These are phyloP conservation scores for Collybia sordida DNA, from an alignment of 768 basidiomycete genomes.

Conservation along the genomic window DNA sequence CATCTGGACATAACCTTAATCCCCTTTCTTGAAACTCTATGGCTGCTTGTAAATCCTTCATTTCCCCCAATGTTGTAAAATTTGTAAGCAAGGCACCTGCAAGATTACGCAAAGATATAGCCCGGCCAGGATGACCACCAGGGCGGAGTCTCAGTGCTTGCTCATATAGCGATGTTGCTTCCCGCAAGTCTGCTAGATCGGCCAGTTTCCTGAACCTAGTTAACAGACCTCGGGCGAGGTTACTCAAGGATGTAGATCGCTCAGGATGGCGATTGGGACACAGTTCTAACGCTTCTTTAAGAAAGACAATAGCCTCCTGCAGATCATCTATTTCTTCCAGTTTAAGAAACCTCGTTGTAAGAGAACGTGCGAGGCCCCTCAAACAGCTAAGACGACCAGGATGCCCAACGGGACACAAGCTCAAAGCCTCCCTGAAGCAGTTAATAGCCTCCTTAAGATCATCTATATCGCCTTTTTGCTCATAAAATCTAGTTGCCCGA, in stretches of 20 bases:
- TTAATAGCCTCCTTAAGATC: constrained; percentile 14
- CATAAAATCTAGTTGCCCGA: background rate
- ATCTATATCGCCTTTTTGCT: constrained; percentile 12
- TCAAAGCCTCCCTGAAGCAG: constrained; percentile 6
- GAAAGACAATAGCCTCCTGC: constrained; percentile 14
- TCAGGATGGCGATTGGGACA: constrained; percentile 6
- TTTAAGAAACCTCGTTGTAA: constrained; percentile 3
- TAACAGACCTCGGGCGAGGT: constrained; percentile 11
- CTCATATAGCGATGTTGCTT: constrained; percentile 14
- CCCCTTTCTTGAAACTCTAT: constrained; percentile 23
- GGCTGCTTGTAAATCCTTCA: constrained; percentile 21
- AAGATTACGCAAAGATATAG: constrained; percentile 12
- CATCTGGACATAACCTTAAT: constrained; percentile 17
- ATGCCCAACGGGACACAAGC: constrained; percentile 9
- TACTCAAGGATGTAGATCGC: constrained; percentile 7
- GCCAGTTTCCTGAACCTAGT: constrained; percentile 18
- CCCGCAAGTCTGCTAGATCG: constrained; percentile 13
- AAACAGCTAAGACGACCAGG: constrained; percentile 7
- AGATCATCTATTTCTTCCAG: constrained; percentile 2
- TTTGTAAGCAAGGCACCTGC: constrained; percentile 16
- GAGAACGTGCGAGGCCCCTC: background rate
- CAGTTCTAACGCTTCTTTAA: constrained; percentile 6
- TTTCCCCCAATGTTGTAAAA: constrained; percentile 21
- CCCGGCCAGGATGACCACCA: constrained; percentile 6
- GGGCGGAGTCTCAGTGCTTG: constrained; percentile 11